Percentiles rank a stretch among this genome's conserved stretches.
Evolutionary conservation across 202 grass and related monocot species (phyloP).

Genomic region (Brachypodium distachyon): DNA sequence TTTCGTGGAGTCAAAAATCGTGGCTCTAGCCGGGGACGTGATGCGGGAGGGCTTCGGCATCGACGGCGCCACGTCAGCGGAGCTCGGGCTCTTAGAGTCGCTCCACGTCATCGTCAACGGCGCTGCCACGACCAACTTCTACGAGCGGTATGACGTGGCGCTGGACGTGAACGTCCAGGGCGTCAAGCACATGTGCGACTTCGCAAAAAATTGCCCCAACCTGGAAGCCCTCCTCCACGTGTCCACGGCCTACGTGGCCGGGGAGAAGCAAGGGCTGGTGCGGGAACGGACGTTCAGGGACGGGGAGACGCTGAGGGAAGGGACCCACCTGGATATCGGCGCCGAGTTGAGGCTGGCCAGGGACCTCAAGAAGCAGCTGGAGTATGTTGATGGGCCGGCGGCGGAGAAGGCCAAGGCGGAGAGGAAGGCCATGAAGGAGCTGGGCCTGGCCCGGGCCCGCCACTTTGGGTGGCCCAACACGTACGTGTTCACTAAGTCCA

Average conservation of each 20-base stretch:
- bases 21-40: conserved; percentile 46
- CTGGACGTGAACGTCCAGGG: conserved; percentile 69
- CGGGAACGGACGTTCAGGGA: conserved; percentile 39
- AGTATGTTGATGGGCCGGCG: too few relatives aligned
- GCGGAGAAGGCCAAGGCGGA: conserved; percentile 12
- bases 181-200: conserved; percentile 53
- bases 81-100: conserved; percentile 12
- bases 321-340: conserved; percentile 48
- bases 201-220: conserved; percentile 56
- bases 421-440: conserved; percentile 62
- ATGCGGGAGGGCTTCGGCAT: conserved; percentile 46
- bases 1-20: conserved; percentile 43
- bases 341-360: conserved; percentile 34
- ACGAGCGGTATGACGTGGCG: conserved; percentile 67
- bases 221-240: conserved; percentile 76
- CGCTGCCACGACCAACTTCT: conserved; percentile 66
- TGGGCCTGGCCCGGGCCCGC: conserved; percentile 47
- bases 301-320: conserved; percentile 44
- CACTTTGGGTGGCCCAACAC: conserved; percentile 91
- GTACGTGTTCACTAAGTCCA: conserved; percentile 88
- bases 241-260: conserved; percentile 69
- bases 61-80: conserved; percentile 2
- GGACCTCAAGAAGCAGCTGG: conserved; percentile 37
- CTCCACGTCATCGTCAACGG: conserved; percentile 65
- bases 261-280: conserved; percentile 51